phyloP scores from a whole-genome alignment of 306 rosid species.

The Lablab purpureus region DNA sequence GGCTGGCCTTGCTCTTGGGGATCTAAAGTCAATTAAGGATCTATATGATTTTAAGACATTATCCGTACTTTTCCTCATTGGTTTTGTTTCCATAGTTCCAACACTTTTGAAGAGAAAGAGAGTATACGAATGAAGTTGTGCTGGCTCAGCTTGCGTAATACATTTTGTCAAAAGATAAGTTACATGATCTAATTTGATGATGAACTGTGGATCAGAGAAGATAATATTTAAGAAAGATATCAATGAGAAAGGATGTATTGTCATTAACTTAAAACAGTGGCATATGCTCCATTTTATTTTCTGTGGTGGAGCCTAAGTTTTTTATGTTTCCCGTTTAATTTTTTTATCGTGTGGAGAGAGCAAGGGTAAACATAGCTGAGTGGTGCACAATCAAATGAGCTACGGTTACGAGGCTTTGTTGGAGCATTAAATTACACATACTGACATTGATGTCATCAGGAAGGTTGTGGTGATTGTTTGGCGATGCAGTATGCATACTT shows the following conservation, averaged over 20 bases:
- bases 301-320: constrained; percentile 25
- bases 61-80: constrained; percentile 87
- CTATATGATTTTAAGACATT: constrained; percentile 89
- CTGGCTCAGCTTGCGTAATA: constrained; percentile 4
- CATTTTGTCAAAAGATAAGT: constrained; percentile 42
- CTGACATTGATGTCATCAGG: constrained; percentile 40
- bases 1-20: constrained; percentile 99
- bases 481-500: constrained; percentile 27
- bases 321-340: neutral
- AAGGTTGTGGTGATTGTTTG: constrained; percentile 44
- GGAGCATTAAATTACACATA: constrained; percentile 36
- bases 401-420: constrained; percentile 11
- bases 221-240: constrained; percentile 29
- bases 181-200: constrained; percentile 32
- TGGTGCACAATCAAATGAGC: constrained; percentile 34
- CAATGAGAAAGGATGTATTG: constrained; percentile 36
- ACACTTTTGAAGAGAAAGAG: constrained; percentile 89
- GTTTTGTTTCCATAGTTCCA: constrained; percentile 76
- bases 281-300: constrained; percentile 48
- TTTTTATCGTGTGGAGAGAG: constrained; percentile 39
- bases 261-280: constrained; percentile 39
- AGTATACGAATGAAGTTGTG: constrained; percentile 71
- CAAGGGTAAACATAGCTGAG: constrained; percentile 36
- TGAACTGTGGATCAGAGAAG: constrained; percentile 35
- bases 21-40: constrained; percentile 94